These are phyloP conservation scores for Tolypocladium nubicola DNA, from an alignment of 2,329 filamentous ascomycete species.

Conservation along the genomic window DNA sequence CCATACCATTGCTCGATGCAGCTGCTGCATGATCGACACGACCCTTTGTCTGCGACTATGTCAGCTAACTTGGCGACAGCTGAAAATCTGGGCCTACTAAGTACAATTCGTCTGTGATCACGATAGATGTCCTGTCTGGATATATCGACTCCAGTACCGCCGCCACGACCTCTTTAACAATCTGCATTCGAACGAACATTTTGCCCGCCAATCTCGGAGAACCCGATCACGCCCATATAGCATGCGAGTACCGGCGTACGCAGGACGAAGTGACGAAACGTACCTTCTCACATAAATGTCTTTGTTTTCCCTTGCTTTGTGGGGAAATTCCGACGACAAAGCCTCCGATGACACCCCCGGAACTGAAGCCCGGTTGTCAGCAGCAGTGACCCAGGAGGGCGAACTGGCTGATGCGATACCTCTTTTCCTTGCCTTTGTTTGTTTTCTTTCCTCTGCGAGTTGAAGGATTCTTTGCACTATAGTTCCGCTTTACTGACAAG, in stretches of 20 bases:
- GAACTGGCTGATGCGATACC: conserved; percentile 24
- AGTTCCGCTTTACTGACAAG: conserved; percentile 19
- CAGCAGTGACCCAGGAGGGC: conserved; percentile 12
- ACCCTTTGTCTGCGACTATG: neutral
- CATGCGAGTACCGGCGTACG: conserved; percentile 24
- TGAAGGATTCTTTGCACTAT: conserved; percentile 23
- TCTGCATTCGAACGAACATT: conserved; percentile 19
- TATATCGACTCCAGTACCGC: conserved; percentile 17
- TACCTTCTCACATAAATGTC: conserved; percentile 19
- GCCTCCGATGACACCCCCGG: conserved; percentile 11
- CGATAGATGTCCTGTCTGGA: conserved; percentile 16
- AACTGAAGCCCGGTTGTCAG: conserved; percentile 11
- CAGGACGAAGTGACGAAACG: conserved; percentile 30
- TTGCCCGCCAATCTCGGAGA: conserved; percentile 18
- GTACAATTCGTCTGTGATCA: conserved; percentile 10
- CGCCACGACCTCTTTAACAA: conserved; percentile 13
- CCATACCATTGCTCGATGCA: neutral
- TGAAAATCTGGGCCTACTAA: conserved; percentile 84
- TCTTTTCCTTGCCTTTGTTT: conserved; percentile 15
- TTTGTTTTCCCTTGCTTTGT: conserved; percentile 3
- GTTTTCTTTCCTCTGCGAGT: conserved; percentile 11
- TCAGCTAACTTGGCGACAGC: conserved; percentile 33
- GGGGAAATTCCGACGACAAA: conserved; percentile 10
- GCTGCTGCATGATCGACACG: neutral
- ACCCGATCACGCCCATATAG: conserved; percentile 17